Evolutionary conservation across 345 rosid species (phyloP).

Genomic region (Moricandia arvensis): DNA sequence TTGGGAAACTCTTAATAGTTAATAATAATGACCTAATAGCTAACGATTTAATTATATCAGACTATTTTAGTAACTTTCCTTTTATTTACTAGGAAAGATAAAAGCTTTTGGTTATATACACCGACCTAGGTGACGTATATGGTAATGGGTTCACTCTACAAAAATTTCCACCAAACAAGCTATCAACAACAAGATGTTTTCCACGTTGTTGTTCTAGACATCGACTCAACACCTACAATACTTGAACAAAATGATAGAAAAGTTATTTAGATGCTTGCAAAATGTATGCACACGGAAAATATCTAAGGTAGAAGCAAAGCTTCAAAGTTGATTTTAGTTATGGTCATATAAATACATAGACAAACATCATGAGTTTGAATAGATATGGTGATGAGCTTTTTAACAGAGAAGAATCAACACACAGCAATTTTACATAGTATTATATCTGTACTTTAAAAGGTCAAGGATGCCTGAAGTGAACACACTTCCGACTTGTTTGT

Average conservation of each 20-base stretch:
- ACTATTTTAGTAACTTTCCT: no score
- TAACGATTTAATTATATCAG: no score
- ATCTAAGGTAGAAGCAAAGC: neutral
- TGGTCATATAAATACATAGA: neutral
- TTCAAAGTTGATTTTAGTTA: constrained; percentile 1
- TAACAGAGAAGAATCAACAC: constrained; percentile 20
- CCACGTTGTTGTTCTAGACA: constrained; percentile 65
- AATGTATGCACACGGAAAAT: neutral
- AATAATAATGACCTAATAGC: no score
- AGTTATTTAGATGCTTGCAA: neutral
- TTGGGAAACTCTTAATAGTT: no score
- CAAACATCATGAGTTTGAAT: constrained; percentile 28
- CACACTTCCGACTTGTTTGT: constrained; percentile 5
- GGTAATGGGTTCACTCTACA: no score
- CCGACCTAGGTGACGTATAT: no score
- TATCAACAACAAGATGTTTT: no score
- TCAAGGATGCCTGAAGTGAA: no score
- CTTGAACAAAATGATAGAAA: neutral
- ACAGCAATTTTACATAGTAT: neutral
- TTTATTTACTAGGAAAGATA: no score
- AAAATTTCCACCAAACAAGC: no score
- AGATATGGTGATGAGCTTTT: neutral
- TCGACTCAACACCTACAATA: neutral
- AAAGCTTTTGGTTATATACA: no score
- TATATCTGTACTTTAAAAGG: constrained; percentile 19